These are phyloP conservation scores for Syncephalis fuscata DNA, from an alignment of 371 early-diverging fungal genomes.

Conservation along the genomic window DNA sequence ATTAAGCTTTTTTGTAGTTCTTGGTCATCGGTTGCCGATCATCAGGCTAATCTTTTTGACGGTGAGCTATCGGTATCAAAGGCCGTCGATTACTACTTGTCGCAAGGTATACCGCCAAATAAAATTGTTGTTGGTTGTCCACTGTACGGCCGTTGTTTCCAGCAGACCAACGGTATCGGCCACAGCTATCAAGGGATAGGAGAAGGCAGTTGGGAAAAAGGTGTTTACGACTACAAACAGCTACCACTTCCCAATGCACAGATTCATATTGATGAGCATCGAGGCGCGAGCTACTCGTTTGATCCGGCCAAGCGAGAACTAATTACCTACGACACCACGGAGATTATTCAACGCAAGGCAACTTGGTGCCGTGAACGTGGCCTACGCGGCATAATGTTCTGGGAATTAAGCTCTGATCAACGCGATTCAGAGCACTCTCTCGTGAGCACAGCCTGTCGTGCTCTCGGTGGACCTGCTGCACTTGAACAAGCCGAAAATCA, in stretches of 20 bases:
- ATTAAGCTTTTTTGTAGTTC: conserved; percentile 22
- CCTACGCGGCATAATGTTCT: conserved; percentile 73
- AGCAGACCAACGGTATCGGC: conserved; percentile 50
- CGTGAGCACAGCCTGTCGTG: conserved; percentile 18
- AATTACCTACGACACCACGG: conserved; percentile 65
- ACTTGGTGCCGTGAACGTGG: conserved; percentile 38
- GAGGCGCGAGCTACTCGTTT: conserved; percentile 59
- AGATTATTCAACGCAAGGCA: conserved; percentile 50
- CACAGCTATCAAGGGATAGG: conserved; percentile 39
- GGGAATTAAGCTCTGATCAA: conserved; percentile 59
- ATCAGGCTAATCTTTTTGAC: conserved; percentile 70
- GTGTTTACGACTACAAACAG: conserved; percentile 56
- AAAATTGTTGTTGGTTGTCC: conserved; percentile 72
- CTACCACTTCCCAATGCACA: conserved; percentile 44
- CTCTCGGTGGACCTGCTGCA: conserved; percentile 11
- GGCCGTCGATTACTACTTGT: conserved; percentile 47
- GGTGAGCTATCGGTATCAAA: conserved; percentile 38
- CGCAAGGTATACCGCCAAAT: conserved; percentile 47
- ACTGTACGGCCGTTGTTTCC: conserved; percentile 74
- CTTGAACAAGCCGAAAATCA: conserved; percentile 24
- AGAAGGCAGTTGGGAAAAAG: conserved; percentile 67
- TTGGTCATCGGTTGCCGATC: conserved; percentile 54
- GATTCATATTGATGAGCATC: conserved; percentile 44
- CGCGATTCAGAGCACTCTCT: conserved; percentile 20
- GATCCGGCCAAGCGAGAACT: conserved; percentile 39